Percentiles rank a stretch among this genome's conserved stretches.
Conservation (phyloP, 345 rosid genomes). For the Limnanthes douglasii region DNA sequence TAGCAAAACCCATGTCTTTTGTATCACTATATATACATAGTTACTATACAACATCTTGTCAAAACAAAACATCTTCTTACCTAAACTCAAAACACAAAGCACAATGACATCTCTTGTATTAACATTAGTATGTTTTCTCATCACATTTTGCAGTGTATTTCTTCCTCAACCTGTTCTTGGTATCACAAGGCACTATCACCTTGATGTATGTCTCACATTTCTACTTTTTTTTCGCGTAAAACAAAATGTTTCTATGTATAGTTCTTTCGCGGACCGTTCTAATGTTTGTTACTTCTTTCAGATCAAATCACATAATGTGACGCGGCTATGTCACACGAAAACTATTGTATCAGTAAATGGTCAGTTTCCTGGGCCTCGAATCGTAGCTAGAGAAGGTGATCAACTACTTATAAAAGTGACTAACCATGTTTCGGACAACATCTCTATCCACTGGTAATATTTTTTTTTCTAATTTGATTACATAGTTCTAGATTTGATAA, state of each 20-base stretch:
- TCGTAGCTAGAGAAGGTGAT: constrained; percentile 47
- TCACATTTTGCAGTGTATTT: too few relatives aligned
- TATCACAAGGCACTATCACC: constrained; percentile 56
- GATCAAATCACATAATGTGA: constrained; percentile 29
- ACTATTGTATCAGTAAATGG: constrained; percentile 53
- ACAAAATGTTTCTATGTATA: neutral
- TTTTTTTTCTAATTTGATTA: too few relatives aligned
- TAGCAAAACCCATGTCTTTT: too few relatives aligned
- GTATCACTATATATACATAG: too few relatives aligned
- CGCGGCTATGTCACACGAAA: constrained; percentile 35
- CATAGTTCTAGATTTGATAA: too few relatives aligned
- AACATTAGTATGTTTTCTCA: too few relatives aligned
- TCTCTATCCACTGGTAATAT: constrained; percentile 39
- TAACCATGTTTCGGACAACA: constrained; percentile 36
- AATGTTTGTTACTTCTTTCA: constrained; percentile 4
- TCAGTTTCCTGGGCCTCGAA: constrained; percentile 34
- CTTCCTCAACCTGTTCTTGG: constrained; percentile 26
- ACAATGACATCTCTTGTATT: too few relatives aligned
- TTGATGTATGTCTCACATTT: constrained; percentile 30
- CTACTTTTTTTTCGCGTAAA: neutral
- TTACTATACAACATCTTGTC: too few relatives aligned
- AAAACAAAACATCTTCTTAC: too few relatives aligned
- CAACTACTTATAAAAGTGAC: constrained; percentile 30
- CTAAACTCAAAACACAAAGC: too few relatives aligned
- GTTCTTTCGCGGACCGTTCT: neutral